Percentiles rank a stretch among this genome's conserved stretches.
Evolutionary conservation across 495 filamentous ascomycete genomes (phyloP).

Genomic region (Sordaria brevicollis): DNA sequence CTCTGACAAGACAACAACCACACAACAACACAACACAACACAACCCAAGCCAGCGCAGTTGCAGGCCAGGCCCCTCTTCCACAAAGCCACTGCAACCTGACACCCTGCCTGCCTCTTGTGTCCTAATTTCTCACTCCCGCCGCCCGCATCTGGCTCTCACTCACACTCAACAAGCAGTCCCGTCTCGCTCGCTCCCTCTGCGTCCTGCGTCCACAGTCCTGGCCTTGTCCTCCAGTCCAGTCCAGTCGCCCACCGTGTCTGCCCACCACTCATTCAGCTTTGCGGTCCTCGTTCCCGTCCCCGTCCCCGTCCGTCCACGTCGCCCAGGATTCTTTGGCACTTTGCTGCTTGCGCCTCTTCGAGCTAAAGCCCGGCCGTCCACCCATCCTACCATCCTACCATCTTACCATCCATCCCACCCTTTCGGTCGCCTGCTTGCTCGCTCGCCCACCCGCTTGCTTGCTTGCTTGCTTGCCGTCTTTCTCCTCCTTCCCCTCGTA

Average conservation of each 20-base stretch:
- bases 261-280: background rate
- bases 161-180: background rate
- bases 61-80: background rate
- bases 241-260: too few relatives aligned
- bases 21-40: too few relatives aligned
- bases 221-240: background rate
- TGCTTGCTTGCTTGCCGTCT: conserved; percentile 5
- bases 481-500: conserved; percentile 14
- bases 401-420: conserved; percentile 15
- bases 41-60: background rate
- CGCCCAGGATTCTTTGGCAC: too few relatives aligned
- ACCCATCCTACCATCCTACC: conserved; percentile 8
- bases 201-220: conserved; percentile 1
- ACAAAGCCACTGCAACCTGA: conserved; percentile 2
- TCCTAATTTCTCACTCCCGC: conserved; percentile 15
- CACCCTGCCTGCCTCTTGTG: conserved; percentile 3
- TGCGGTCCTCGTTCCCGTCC: background rate
- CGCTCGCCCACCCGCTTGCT: conserved; percentile 3
- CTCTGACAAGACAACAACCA: background rate
- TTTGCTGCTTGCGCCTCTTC: background rate
- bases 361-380: conserved; percentile 8
- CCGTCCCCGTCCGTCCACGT: background rate
- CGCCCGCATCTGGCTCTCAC: conserved; percentile 4
- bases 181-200: background rate
- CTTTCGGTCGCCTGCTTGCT: conserved; percentile 7